phyloP scores from a whole-genome alignment of 768 basidiomycete species.

The Inosperma sp. region DNA sequence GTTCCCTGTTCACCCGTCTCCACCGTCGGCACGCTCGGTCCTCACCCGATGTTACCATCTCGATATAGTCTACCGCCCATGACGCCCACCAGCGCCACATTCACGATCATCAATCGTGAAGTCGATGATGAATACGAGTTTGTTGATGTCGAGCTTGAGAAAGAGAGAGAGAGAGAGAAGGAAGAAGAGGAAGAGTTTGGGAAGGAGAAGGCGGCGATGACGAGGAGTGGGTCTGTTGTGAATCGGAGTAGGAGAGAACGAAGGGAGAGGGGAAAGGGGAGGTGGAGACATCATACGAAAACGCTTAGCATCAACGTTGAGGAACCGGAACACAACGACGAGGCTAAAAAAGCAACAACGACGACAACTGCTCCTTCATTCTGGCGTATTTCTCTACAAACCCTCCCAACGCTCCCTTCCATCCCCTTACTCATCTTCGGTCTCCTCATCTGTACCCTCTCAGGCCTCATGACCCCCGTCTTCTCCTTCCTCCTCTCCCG shows the following conservation, averaged over 20 bases:
- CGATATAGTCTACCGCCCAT: slow-evolving; percentile 63
- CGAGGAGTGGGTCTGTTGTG: slow-evolving; percentile 37
- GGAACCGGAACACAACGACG: slow-evolving; percentile 21
- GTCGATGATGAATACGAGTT: slow-evolving; percentile 40
- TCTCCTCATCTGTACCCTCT: slow-evolving; percentile 59
- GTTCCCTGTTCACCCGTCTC: no score
- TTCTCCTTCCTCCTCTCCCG: slow-evolving; percentile 88
- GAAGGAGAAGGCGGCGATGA: slow-evolving; percentile 41
- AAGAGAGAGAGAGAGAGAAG: slow-evolving; percentile 20
- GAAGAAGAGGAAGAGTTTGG: slow-evolving; percentile 33
- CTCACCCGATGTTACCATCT: no score
- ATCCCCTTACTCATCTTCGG: slow-evolving; percentile 71
- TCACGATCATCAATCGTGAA: slow-evolving; percentile 13
- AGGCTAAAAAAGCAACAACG: slow-evolving; percentile 14
- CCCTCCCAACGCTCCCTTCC: slow-evolving; percentile 69
- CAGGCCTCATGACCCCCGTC: slow-evolving; percentile 83
- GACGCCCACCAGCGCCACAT: slow-evolving; percentile 39
- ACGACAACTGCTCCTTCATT: slow-evolving; percentile 38
- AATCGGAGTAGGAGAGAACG: slow-evolving; percentile 21
- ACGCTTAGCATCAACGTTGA: slow-evolving; percentile 16
- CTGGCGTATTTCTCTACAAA: slow-evolving; percentile 45
- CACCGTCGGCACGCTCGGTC: no score
- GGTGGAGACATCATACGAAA: slow-evolving; percentile 7
- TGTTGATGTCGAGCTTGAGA: slow-evolving; percentile 14
- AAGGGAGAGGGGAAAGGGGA: slow-evolving; percentile 22